These are phyloP conservation scores for Nicotiana undulata DNA, from an alignment of 257 asterid genomes.

Conservation along the genomic window DNA sequence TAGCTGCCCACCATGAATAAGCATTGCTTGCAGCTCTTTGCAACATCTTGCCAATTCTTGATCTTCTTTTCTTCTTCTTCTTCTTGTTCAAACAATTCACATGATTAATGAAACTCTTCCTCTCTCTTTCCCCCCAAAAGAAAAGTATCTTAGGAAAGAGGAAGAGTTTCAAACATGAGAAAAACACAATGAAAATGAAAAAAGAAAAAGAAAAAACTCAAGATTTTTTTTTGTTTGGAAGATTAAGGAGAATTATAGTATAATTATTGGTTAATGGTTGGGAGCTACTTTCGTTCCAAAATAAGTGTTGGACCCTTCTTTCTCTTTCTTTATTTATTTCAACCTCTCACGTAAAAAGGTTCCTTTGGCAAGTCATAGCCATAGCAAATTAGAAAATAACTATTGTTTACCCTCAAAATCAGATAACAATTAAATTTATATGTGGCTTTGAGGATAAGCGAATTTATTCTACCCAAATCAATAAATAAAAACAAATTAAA, in stretches of 20 bases:
- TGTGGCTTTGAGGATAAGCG: too few relatives aligned
- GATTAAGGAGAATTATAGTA: background rate
- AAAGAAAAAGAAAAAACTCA: background rate
- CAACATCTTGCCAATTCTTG: conserved; percentile 19
- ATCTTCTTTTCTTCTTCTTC: background rate
- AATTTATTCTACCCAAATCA: too few relatives aligned
- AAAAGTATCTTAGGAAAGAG: background rate
- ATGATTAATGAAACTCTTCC: conserved; percentile 5
- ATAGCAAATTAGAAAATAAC: too few relatives aligned
- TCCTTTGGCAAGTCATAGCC: background rate
- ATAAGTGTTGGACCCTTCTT: background rate
- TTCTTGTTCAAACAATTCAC: background rate
- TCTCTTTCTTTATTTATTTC: background rate
- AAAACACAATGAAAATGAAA: background rate
- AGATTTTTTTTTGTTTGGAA: background rate
- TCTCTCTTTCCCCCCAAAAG: background rate
- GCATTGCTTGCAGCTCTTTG: conserved; percentile 48
- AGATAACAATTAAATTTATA: too few relatives aligned
- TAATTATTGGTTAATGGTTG: background rate
- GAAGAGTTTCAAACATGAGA: conserved; percentile 10
- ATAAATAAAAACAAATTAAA: too few relatives aligned
- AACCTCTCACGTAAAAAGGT: background rate
- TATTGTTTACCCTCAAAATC: too few relatives aligned
- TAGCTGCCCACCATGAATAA: conserved; percentile 45
- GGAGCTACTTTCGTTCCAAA: conserved; percentile 10